phyloP scores from a whole-genome alignment of 1,139 yeast species.

The Zhuliangozyma parablackwelliae region DNA sequence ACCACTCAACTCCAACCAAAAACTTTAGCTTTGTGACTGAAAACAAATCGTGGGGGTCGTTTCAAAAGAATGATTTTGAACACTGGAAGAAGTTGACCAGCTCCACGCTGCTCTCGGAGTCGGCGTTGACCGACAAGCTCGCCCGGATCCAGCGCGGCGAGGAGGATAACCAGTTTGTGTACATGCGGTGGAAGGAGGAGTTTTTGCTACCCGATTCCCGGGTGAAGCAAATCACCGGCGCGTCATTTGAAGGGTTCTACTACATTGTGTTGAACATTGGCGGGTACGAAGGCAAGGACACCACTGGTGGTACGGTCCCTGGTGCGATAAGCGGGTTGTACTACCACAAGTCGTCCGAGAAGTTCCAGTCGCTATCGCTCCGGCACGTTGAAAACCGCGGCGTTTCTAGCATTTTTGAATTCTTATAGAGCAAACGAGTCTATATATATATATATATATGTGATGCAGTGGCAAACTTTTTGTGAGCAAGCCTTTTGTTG shows the following conservation, averaged over 20 bases:
- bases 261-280: conserved; percentile 78
- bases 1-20: conserved; percentile 13
- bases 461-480: neutral
- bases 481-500: too few relatives aligned
- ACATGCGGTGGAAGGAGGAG: conserved; percentile 94
- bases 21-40: conserved; percentile 39
- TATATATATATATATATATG: neutral
- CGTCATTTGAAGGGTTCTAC: conserved; percentile 90
- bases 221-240: conserved; percentile 65
- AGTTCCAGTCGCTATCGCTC: conserved; percentile 54
- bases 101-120: conserved; percentile 20
- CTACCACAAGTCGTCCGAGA: conserved; percentile 73
- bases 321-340: conserved; percentile 79
- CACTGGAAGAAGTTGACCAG: conserved; percentile 83
- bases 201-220: conserved; percentile 79
- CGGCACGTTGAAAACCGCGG: conserved; percentile 31
- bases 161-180: conserved; percentile 44
- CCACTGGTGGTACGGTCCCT: conserved; percentile 12
- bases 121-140: conserved; percentile 24
- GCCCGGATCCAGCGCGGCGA: conserved; percentile 27
- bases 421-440: conserved; percentile 3
- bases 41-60: conserved; percentile 54
- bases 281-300: conserved; percentile 18
- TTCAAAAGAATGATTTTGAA: conserved; percentile 64
- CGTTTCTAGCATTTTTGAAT: conserved; percentile 10